Evolutionary conservation across 805 yeast species (phyloP), one percentile per base, ranked within the genome.

Genomic region (Kodamaea kakaduensis): DNA sequence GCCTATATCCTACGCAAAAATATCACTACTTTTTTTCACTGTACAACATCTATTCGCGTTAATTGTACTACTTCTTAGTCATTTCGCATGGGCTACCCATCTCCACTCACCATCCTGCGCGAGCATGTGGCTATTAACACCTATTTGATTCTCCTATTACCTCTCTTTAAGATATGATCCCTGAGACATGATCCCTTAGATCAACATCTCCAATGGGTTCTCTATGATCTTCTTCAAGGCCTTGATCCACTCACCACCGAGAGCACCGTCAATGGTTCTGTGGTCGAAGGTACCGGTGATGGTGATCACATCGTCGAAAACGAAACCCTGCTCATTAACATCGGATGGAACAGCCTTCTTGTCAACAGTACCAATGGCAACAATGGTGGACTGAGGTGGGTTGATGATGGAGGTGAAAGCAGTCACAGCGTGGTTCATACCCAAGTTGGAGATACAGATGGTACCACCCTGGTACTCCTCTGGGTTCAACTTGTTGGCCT

Each of bases 381-480:
- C 67, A 55, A 93, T 93, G 33, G 96, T 81, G 34, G 89, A 75
- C 69, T 90, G 98, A 36, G 99, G 99, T 44, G 96, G 97, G 77
- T 93, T 93, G 64, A 93, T 81, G 66, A 93, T 93, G 23, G 98
- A 90, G 19, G 98, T 90, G 79, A 93, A 93, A 59, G 83, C 56
- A 46, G 79, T 73, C 31, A 90, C 97, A 37, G 98, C 97, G 40
- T 70, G 77, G 79, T 93, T 93, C 98, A 93, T 93, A 60, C 99
- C 99, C 75, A 93, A 73, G 82, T 93, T 93, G 48, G 97, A 93
- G 58, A 93, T 90, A 62, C 97, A 88, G 64, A 93, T 86, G 51
- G 98, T 89, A 59, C 99, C 99, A 54, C 99, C 99, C 76, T 87
- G 96, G 81, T 84, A 93, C 71, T 93, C 98, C 64, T 87, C 95